Percentiles rank a stretch among this genome's conserved stretches.
These are phyloP conservation scores for Vanrija humicola DNA, from an alignment of 1,284 basidiomycete genomes.

Conservation along the genomic window DNA sequence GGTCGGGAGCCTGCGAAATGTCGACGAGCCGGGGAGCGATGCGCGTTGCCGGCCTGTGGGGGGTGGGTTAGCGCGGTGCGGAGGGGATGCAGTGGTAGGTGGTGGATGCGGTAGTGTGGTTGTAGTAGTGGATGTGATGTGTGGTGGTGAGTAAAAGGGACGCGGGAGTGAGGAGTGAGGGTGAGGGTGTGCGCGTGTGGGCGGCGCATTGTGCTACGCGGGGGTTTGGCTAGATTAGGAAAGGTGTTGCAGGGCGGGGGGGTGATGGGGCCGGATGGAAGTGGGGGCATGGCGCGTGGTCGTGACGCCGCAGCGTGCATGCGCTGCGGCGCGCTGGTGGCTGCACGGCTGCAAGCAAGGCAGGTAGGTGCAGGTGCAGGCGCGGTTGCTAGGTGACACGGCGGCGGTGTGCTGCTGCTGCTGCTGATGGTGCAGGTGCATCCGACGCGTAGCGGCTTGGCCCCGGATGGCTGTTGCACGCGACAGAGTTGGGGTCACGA, in stretches of 20 bases:
- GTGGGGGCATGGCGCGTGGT: neutral
- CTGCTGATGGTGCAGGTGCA: too few species aligned
- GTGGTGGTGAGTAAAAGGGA: too few species aligned
- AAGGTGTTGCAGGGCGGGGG: neutral
- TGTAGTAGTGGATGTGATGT: too few species aligned
- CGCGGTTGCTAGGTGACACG: too few species aligned
- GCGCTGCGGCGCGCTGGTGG: too few species aligned
- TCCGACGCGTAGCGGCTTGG: too few species aligned
- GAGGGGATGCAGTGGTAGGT: neutral
- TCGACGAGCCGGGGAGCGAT: slow-evolving; percentile 28
- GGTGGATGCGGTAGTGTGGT: neutral
- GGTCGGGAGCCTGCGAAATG: slow-evolving; percentile 32
- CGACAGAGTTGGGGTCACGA: neutral
- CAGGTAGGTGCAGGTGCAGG: too few species aligned
- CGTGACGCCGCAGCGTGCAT: too few species aligned
- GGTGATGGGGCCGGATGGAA: neutral
- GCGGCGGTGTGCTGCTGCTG: too few species aligned
- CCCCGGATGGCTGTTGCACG: too few species aligned
- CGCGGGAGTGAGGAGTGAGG: neutral
- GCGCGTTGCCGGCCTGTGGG: slow-evolving; percentile 19
- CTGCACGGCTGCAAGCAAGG: too few species aligned
- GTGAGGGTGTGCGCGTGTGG: neutral
- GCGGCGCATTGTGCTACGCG: too few species aligned
- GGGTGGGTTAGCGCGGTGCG: neutral
- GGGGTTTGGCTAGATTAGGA: neutral